A percentile compares a stretch with the other conserved stretches of the same genome.
These are phyloP conservation scores for Ophiostoma ulmi DNA, from an alignment of 2,329 filamentous ascomycete species.

Conservation along the genomic window DNA sequence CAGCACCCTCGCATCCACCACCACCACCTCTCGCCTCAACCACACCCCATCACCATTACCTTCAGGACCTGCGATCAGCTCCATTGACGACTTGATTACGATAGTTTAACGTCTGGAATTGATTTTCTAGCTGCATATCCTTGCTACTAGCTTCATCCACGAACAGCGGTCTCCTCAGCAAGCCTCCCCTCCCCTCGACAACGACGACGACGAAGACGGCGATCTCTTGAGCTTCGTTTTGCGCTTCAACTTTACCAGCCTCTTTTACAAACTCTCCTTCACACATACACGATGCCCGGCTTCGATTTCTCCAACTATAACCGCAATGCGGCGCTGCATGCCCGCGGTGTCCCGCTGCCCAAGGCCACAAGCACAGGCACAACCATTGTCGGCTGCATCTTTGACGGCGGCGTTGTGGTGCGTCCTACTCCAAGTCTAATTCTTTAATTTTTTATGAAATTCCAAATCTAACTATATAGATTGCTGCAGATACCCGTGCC, in stretches of 20 bases:
- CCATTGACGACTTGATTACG: not conserved
- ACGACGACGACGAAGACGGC: not conserved
- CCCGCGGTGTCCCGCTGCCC: slow-evolving; percentile 85
- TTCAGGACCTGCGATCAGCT: not conserved
- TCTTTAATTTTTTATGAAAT: not conserved
- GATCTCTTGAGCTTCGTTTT: not conserved
- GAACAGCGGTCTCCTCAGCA: not conserved
- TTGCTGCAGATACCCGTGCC: slow-evolving; percentile 95
- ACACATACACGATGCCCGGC: slow-evolving; percentile 67
- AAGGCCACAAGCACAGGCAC: slow-evolving; percentile 98
- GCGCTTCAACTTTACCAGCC: not conserved
- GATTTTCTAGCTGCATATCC: not conserved
- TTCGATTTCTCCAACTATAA: slow-evolving; percentile 99
- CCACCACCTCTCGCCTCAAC: slow-evolving; percentile 14
- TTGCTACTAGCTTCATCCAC: not conserved
- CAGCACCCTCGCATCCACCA: slow-evolving; percentile 11
- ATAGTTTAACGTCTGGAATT: not conserved
- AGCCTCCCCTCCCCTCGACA: not conserved
- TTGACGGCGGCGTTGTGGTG: slow-evolving; percentile 91
- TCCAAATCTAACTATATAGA: slow-evolving; percentile 46
- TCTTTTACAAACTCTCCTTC: not conserved
- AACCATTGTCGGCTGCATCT: slow-evolving; percentile 97
- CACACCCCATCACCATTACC: slow-evolving; percentile 4
- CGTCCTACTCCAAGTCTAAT: slow-evolving; percentile 34
- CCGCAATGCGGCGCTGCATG: slow-evolving; percentile 93